Evolutionary conservation across 179 eudicot species (phyloP), one percentile per base, ranked within the genome.

Genomic region (Silene coronaria): DNA sequence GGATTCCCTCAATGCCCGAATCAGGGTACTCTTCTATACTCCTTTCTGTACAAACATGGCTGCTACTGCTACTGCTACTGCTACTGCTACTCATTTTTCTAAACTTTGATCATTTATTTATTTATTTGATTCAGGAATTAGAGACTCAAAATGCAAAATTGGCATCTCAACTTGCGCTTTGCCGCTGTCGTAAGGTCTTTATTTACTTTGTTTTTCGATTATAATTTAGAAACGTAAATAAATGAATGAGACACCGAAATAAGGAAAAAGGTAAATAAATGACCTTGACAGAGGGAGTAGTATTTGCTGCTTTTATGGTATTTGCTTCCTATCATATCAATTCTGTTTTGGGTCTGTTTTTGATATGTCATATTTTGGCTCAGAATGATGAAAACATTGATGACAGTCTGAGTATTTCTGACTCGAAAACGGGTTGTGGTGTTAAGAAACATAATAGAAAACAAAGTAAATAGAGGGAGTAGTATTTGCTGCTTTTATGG

Each of bases 81-180:
- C n/a, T n/a, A n/a, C n/a, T n/a, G n/a, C n/a, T n/a, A 45, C 30
- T 68, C 34, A 9, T 17, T 12, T 76, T 27, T 2, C 9, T 42
- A 42, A 5, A 8, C 19, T 34, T 48, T 28, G 22, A 24, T 5
- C 64, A 67, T 30, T n/a, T n/a, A n/a, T n/a, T n/a, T n/a, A n/a
- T n/a, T n/a, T n/a, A n/a, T n/a, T 34, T 24, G 27, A 58, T 30
- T 34, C 84, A 91, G 97, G 91, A 86, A 68, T 71, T 90, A 60
- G 92, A 91, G 82, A 72, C 72, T 53, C 83, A 88, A 66, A 91
- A 91, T 82, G 88, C 92, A 10, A 80, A 77, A 68, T 77, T 91
- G 55, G 75, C 72, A 4, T 76, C 86, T 75, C 85, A 80, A 70
- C 78, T 90, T 71, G 81, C 91, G 11, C 79, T 19, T 58, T 91